These are phyloP conservation scores for Brettanomyces sp. DNA, from an alignment of 805 yeast species.

Conservation along the genomic window DNA sequence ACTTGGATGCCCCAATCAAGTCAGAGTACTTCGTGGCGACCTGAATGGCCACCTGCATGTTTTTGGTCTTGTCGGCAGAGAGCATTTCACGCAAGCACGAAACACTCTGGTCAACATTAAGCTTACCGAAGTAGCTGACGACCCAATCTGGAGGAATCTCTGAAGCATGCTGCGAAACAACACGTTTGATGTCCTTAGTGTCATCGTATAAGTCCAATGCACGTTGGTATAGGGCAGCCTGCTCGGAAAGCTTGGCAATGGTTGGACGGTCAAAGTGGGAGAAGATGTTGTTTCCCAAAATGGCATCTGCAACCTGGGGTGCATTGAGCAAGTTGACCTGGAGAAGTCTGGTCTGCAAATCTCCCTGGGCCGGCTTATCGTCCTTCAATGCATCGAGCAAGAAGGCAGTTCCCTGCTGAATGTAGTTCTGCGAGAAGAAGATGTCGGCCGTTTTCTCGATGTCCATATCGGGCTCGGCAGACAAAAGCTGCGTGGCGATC, in stretches of 20 bases:
- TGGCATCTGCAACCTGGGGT: conserved; percentile 99
- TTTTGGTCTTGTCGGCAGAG: conserved; percentile 58
- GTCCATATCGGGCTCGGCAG: conserved; percentile 56
- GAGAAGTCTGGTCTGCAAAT: conserved; percentile 85
- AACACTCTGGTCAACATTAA: conserved; percentile 88
- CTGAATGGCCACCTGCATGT: conserved; percentile 88
- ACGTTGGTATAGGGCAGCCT: conserved; percentile 91
- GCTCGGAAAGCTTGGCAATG: conserved; percentile 86
- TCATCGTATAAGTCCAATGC: conserved; percentile 95
- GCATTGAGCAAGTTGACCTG: conserved; percentile 92
- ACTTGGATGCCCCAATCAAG: conserved; percentile 73
- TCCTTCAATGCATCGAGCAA: conserved; percentile 89
- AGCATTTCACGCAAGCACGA: conserved; percentile 83
- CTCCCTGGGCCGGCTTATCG: conserved; percentile 91
- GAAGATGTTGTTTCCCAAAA: conserved; percentile 91
- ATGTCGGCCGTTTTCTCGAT: conserved; percentile 86
- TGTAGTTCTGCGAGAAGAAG: conserved; percentile 85
- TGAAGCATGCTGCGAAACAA: conserved; percentile 69
- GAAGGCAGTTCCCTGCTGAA: conserved; percentile 98
- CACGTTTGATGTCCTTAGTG: conserved; percentile 90
- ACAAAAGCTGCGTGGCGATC: conserved; percentile 80
- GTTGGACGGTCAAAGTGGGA: conserved; percentile 91
- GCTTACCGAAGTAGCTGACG: conserved; percentile 82
- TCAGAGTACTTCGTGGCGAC: conserved; percentile 96
- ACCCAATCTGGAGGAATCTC: conserved; percentile 90